Percentiles rank a stretch among this genome's conserved stretches.
Evolutionary conservation across 371 early-diverging fungal genomes (phyloP).

Genomic region (Dinochytrium kinnereticum): DNA sequence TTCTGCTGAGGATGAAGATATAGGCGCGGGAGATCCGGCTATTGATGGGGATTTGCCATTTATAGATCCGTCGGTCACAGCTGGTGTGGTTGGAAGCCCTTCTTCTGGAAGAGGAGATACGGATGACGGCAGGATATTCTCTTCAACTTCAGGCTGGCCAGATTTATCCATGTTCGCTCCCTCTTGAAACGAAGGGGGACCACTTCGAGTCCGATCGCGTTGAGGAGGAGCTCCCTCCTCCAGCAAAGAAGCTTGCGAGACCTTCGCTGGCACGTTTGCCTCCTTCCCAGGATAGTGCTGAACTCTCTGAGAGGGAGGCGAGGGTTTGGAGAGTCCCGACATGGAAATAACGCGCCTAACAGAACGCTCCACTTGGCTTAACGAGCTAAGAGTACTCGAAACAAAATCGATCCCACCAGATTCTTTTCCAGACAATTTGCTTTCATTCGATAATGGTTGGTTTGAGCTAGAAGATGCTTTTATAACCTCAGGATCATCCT

Average conservation of each 20-base stretch:
- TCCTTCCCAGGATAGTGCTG: background rate
- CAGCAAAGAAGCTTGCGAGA: no score
- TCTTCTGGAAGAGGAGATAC: no score
- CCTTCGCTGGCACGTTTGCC: background rate
- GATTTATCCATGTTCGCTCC: no score
- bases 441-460: no score
- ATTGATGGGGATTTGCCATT: background rate
- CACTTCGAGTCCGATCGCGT: background rate
- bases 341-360: background rate
- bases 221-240: background rate
- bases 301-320: background rate
- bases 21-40: background rate
- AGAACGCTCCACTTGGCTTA: constrained; percentile 1
- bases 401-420: background rate
- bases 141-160: background rate
- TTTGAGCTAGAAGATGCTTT: background rate
- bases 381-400: constrained; percentile 1
- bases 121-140: background rate
- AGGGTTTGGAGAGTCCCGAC: background rate
- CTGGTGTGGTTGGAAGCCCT: no score
- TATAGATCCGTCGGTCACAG: no score
- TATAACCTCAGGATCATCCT: background rate
- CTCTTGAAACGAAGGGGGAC: no score
- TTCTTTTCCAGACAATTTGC: background rate
- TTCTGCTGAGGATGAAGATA: background rate